Evolutionary conservation across 805 yeast species (phyloP), one percentile per base, ranked within the genome.

Genomic region (Candida insectalens): DNA sequence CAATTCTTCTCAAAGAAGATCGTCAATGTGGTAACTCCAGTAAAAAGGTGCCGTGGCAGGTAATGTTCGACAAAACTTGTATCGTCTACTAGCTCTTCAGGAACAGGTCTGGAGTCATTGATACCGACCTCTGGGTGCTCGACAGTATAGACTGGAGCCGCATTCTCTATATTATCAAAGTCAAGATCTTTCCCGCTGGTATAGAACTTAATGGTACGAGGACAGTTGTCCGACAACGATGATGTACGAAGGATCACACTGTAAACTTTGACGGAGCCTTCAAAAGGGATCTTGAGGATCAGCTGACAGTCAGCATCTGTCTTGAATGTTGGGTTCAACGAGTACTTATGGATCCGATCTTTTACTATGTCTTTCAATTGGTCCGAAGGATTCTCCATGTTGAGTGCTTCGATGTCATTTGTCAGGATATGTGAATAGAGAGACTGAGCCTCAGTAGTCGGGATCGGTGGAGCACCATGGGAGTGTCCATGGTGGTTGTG

Each of bases 281-380:
- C 75, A 47, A 89, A 89, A 19, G 96, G 96, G 19, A 89, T 71
- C 34, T 74, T 70, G 21, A 89, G 44, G 21, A 88, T 69, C 44
- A 88, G 43, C 51, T 89, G 96, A 38, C 78, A 73, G 49, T 89
- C 97, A 2, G 82, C 75, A 51, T 88, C 96, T 1, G 55, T 72
- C 60, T 30, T 76, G 50, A 60, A 57, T 46, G 25, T 58, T 41
- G 60, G 74, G 39, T 40, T 63, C 7, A 71, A 43, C n/a, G 62
- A 54, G 40, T 71, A 74, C 45, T 71, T 70, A 5, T 65, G 60
- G 2, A 64, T 69, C 30, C 63, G 55, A 2, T 62, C 45, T 42
- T 77, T 78, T 53, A 88, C 70, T 15, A 85, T 59, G 34, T 61
- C 53, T 16, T 47, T 53, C 12, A 66, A 45, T 6, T 80, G 80